A percentile compares a stretch with the other conserved stretches of the same genome.
Conservation (phyloP, 805 yeast species). For the Cyberlindnera bimundalis region DNA sequence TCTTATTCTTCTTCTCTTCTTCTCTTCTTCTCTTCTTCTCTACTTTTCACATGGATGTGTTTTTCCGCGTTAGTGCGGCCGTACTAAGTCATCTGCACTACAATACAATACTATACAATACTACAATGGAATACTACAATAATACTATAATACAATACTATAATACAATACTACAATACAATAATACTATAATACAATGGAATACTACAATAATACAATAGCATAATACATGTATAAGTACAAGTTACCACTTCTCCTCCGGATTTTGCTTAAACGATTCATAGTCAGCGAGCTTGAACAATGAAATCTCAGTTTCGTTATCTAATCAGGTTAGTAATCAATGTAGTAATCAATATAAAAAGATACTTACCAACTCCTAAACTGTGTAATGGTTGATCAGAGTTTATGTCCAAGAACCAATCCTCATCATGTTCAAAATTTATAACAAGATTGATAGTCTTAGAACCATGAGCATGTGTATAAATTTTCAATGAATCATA, state of each 20-base stretch:
- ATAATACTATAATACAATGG: no score
- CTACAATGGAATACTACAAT: no score
- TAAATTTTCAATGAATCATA: constrained; percentile 81
- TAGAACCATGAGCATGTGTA: constrained; percentile 92
- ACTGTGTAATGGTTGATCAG: constrained; percentile 36
- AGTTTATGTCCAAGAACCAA: constrained; percentile 52
- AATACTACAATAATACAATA: no score
- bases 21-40: no score
- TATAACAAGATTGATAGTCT: constrained; percentile 87
- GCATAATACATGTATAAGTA: no score
- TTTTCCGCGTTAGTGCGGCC: no score
- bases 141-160: no score
- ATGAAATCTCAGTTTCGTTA: constrained; percentile 89
- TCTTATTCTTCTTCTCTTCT: no score
- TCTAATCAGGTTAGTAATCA: constrained; percentile 33
- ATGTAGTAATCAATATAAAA: constrained; percentile 31
- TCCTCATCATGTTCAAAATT: constrained; percentile 82
- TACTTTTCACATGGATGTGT: no score
- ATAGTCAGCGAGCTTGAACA: constrained; percentile 71
- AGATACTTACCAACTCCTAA: constrained; percentile 31
- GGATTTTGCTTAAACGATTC: constrained; percentile 73
- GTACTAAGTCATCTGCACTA: no score
- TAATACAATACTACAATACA: no score
- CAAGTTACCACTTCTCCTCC: constrained; percentile 82
- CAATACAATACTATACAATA: no score